Base-by-base conservation (phyloP, 2,329 filamentous ascomycete species). In the Aspergillus sp. region DNA sequence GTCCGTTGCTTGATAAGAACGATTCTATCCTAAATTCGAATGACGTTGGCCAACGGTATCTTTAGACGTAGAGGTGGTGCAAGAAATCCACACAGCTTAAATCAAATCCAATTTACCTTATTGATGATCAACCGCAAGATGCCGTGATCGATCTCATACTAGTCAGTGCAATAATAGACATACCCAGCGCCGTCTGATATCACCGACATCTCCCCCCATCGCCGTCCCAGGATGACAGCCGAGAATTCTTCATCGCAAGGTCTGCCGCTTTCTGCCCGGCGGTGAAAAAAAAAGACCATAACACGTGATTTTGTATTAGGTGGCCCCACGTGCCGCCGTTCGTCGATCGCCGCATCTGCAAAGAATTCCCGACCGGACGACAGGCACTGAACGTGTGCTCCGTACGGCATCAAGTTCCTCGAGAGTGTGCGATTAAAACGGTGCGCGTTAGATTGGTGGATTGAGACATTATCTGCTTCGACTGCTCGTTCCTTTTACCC, bases 331-430 rank as follows among this genome's bases (percentile, higher is more conserved):
- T 44, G 42, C 42, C 42, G 7, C 17, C 22, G 22, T 20, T 32
- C 42, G 42, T 39, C 10, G 37, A 39, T 39, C 37, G 33, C 33
- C 33, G 37, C 37, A 39, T 39, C 37, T 39, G 37, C 37, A 39
- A 39, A 39, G 37, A 39, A 33, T 44, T 44, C 27, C 25, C 42
- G 30, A 33, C 42, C 7, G 17, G 25, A 44, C 13, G 25, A 19
- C 37, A 39, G 37, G 15, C 15, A 7, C 19, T 12, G 17, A 39
- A 15, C 6, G 37, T 39, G 37, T 10, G 10, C 9, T 30, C 25
- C 10, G 25, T 30, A 30, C 33, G 33, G 12, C 13, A n/a, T 15
- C n/a, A 35, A 35, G 33, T 3, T 35, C 15, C 33, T 17, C 33
- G 33, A 35, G 13, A 35, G 33, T 7, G 7, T 19, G 10, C 37